phyloP scores from a whole-genome alignment of 2,329 filamentous ascomycete genomes.

The Verticillium tricorpus region DNA sequence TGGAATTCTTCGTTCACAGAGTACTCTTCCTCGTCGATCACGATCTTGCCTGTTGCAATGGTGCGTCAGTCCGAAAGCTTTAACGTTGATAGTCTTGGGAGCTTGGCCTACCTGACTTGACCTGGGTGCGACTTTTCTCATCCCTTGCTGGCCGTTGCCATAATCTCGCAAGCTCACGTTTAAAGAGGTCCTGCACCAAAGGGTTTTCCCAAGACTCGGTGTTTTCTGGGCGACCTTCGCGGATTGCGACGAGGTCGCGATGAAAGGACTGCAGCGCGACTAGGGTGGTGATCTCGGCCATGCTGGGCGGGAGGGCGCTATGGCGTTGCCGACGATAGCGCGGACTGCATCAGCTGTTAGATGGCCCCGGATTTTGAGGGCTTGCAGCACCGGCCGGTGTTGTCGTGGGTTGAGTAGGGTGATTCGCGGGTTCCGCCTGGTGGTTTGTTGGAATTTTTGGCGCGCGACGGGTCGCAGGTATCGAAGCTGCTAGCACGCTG shows the following conservation, averaged over 20 bases:
- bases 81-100: no score
- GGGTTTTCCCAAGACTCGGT: slow-evolving; percentile 67
- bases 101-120: slow-evolving; percentile 58
- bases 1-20: slow-evolving; percentile 83
- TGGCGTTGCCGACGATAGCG: slow-evolving; percentile 32
- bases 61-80: slow-evolving; percentile 8
- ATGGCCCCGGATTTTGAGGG: neutral
- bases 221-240: slow-evolving; percentile 57
- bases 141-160: slow-evolving; percentile 72
- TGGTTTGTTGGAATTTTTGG: neutral
- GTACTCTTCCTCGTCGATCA: slow-evolving; percentile 68
- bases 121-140: slow-evolving; percentile 66
- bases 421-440: neutral
- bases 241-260: slow-evolving; percentile 74
- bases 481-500: neutral
- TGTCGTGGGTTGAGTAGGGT: neutral
- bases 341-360: neutral
- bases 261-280: slow-evolving; percentile 80
- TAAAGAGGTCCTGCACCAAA: slow-evolving; percentile 65
- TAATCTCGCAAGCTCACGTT: slow-evolving; percentile 66
- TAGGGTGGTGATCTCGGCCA: slow-evolving; percentile 71
- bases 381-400: neutral
- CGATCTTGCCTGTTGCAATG: slow-evolving; percentile 62
- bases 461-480: neutral
- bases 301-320: slow-evolving; percentile 41